These are phyloP conservation scores for Arthroderma sp. DNA, from an alignment of 2,329 filamentous ascomycete species.

Conservation along the genomic window DNA sequence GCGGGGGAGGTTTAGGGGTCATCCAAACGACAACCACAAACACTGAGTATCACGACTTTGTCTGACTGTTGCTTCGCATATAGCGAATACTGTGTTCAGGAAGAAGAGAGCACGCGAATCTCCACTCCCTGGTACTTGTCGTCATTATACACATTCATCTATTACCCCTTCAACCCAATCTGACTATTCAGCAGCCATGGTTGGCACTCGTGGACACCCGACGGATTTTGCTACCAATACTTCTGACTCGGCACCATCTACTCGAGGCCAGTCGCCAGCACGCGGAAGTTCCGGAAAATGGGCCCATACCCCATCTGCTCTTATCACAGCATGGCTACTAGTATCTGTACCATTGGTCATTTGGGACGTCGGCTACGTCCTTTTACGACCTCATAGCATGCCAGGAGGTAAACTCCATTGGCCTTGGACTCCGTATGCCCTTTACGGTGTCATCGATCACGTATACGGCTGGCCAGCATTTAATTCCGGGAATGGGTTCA, in stretches of 20 bases:
- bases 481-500: conserved; percentile 58
- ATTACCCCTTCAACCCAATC: neutral
- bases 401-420: conserved; percentile 58
- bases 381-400: conserved; percentile 71
- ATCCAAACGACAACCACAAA: no score
- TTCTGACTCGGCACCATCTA: conserved; percentile 13
- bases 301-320: conserved; percentile 47
- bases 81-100: no score
- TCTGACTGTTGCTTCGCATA: no score
- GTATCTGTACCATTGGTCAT: conserved; percentile 63
- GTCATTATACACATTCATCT: neutral
- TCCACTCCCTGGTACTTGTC: neutral
- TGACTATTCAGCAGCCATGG: conserved; percentile 27
- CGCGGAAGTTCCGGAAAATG: conserved; percentile 20
- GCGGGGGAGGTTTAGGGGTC: no score
- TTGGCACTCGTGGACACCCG: conserved; percentile 44
- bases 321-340: conserved; percentile 56
- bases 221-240: conserved; percentile 32
- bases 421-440: conserved; percentile 62
- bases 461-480: conserved; percentile 69
- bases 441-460: conserved; percentile 69
- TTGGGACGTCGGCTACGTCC: conserved; percentile 71
- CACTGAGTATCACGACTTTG: no score
- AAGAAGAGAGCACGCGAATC: no score
- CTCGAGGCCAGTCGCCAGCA: conserved; percentile 14